Evolutionary conservation across 1,284 basidiomycete genomes (phyloP).

Genomic region (Ceratobasidium sp.): DNA sequence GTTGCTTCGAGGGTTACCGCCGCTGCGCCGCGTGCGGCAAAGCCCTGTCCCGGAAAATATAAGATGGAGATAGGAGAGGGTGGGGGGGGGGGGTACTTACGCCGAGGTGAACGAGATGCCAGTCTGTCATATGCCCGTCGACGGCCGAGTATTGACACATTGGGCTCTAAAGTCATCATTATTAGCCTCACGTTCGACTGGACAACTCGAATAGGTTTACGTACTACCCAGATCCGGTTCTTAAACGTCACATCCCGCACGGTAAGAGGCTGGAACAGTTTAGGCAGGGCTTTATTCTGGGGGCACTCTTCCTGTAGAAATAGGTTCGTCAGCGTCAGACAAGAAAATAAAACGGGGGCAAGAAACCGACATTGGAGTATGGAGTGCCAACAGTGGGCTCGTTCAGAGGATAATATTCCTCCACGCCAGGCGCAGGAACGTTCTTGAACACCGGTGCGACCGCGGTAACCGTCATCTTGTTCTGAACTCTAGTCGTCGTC

Average conservation of each 20-base stretch:
- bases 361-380: conserved; percentile 56
- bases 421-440: conserved; percentile 33
- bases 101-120: conserved; percentile 81
- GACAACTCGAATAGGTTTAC: conserved; percentile 45
- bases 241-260: conserved; percentile 74
- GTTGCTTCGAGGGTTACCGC: conserved; percentile 76
- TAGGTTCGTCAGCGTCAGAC: neutral
- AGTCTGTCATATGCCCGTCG: conserved; percentile 77
- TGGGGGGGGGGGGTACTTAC: conserved; percentile 57
- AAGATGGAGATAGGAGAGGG: neutral
- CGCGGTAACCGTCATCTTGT: too few relatives aligned
- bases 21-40: conserved; percentile 60
- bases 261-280: conserved; percentile 74
- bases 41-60: neutral
- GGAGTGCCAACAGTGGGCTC: conserved; percentile 68
- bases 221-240: conserved; percentile 73
- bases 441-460: too few relatives aligned
- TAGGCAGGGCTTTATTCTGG: conserved; percentile 63
- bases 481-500: too few relatives aligned
- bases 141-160: conserved; percentile 68
- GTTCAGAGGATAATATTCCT: conserved; percentile 71
- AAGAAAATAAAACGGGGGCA: neutral
- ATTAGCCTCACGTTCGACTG: neutral
- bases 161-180: conserved; percentile 33
- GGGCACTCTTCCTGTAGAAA: conserved; percentile 57